These are phyloP conservation scores for Alternaria metachromatica DNA, from an alignment of 2,329 filamentous ascomycete genomes.

Conservation along the genomic window DNA sequence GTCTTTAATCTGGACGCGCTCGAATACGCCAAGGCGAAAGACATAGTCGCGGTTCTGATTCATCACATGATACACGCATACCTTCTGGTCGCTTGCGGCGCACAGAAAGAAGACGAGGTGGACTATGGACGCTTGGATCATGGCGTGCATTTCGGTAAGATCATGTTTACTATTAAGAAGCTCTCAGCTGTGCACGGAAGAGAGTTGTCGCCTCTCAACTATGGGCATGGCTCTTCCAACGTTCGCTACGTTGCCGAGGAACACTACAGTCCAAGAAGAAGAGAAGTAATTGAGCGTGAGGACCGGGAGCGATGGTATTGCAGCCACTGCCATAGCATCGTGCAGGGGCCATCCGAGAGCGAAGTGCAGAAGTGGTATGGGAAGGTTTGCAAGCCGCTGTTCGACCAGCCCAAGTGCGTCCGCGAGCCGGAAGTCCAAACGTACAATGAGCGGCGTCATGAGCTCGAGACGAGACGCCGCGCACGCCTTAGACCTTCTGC, in stretches of 20 bases:
- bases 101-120: conserved; percentile 38
- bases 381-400: conserved; percentile 40
- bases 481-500: conserved; percentile 36
- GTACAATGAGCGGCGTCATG: conserved; percentile 33
- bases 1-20: conserved; percentile 36
- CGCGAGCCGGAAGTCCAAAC: conserved; percentile 34
- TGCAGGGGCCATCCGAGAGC: conserved; percentile 19
- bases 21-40: conserved; percentile 34
- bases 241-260: conserved; percentile 16
- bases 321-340: conserved; percentile 29
- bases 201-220: conserved; percentile 42
- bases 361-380: conserved; percentile 45
- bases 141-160: conserved; percentile 50
- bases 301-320: conserved; percentile 30
- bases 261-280: conserved; percentile 9
- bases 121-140: conserved; percentile 48
- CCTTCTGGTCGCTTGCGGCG: conserved; percentile 52
- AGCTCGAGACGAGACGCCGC: conserved; percentile 39
- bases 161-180: conserved; percentile 48
- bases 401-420: conserved; percentile 25
- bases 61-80: conserved; percentile 57
- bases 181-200: conserved; percentile 33
- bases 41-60: conserved; percentile 48
- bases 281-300: background rate
- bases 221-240: conserved; percentile 32